Base-by-base conservation (phyloP, 1,139 yeast species). In the Scheffersomyces lignicola region DNA sequence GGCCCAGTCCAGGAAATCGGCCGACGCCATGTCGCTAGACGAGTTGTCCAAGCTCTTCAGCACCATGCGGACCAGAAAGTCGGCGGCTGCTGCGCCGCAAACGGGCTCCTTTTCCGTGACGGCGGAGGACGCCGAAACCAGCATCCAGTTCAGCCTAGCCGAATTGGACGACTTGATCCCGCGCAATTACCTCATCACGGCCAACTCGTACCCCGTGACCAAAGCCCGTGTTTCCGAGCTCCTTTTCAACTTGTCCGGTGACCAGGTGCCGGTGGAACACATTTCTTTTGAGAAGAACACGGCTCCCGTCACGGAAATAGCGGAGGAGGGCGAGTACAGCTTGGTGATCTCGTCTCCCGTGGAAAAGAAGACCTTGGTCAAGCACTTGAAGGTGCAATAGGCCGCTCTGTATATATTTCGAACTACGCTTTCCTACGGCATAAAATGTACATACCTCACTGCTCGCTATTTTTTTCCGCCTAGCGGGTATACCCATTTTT, bases 21-120 rank as follows among this genome's bases (percentile, higher is more conserved):
- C 30, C 7, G 41, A 37, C 22, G 61, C 70, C n/a, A 51, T 68
- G 56, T 62, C 74, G 1, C 52, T 65, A 38, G 62, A 62, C 32
- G 73, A 69, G 41, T 65, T 70, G 44, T 58, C 71, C 5, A 47
- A 40, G 33, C 58, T 70, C 41, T 68, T 70, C 44, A 53, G 54
- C 30, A 46, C 49, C 34, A 58, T 63, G 61, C 29, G 29, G 16
- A 10, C 28, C 10, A 26, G 29, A 15, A 26, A 14, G 10, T 7
- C 6, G 11, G 5, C 6, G 5, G 11, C 6, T 7, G 4, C 29
- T 15, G 6, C 5, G 4, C 3, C 5, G 6, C 7, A 25, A n/a
- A 39, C 25, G 21, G 26, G 25, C 9, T 15, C 32, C 23, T 24
- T 22, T 24, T 22, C 27, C 9, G 18, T 39, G 17, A 39, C 31